Percentiles rank a stretch among this genome's conserved stretches.
Conservation (phyloP, 2,329 filamentous ascomycete species). For the Epichloe glyceriae region DNA sequence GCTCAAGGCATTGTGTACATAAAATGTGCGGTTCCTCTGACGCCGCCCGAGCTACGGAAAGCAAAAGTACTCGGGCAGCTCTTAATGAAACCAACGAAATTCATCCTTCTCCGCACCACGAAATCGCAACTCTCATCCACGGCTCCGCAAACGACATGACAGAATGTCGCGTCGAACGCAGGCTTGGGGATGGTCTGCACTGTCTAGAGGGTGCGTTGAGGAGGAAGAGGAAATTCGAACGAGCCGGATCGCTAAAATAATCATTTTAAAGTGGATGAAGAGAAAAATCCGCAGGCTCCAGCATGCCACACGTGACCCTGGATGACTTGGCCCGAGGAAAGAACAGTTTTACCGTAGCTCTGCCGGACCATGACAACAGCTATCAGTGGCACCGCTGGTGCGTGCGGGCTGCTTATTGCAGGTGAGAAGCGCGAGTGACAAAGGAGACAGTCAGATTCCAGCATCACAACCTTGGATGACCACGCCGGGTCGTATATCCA, state of each 20-base stretch:
- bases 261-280: neutral
- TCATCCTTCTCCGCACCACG: slow-evolving; percentile 40
- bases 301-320: slow-evolving; percentile 8
- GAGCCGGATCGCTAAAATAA: neutral
- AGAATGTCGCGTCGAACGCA: slow-evolving; percentile 54
- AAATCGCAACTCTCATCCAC: slow-evolving; percentile 53
- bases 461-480: neutral
- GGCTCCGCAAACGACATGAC: slow-evolving; percentile 38
- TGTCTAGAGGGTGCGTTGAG: slow-evolving; percentile 72
- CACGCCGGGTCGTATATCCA: neutral
- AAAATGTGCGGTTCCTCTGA: slow-evolving; percentile 29
- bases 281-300: neutral
- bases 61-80: slow-evolving; percentile 38
- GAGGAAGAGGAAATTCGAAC: slow-evolving; percentile 31
- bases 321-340: neutral
- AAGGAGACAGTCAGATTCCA: neutral
- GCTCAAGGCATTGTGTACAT: neutral
- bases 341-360: slow-evolving; percentile 6
- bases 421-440: neutral
- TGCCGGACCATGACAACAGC: slow-evolving; percentile 6
- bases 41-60: slow-evolving; percentile 24
- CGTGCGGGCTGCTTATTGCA: neutral
- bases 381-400: neutral
- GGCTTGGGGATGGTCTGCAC: slow-evolving; percentile 60
- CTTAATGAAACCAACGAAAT: slow-evolving; percentile 38